Conservation (phyloP, 1,284 basidiomycete genomes). For the Ustilago tritici region DNA sequence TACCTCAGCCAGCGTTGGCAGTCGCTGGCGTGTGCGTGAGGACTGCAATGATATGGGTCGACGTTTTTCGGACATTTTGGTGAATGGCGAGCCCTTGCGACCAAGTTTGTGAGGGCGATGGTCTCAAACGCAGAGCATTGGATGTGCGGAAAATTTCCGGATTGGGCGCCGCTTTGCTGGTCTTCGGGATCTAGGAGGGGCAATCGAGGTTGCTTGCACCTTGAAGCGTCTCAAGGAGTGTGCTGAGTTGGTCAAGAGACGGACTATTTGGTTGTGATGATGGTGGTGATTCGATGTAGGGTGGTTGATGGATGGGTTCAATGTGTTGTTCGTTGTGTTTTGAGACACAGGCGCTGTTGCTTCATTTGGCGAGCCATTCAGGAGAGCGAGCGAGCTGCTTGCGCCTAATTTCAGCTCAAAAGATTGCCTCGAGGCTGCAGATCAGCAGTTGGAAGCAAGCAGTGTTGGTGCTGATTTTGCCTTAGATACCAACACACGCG, state of each 20-base stretch:
- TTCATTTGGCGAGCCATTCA: slow-evolving; percentile 1
- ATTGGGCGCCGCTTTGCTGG: neutral
- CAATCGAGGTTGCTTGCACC: neutral
- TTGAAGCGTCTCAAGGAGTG: neutral
- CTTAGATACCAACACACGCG: slow-evolving; percentile 20
- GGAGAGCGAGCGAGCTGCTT: slow-evolving; percentile 12
- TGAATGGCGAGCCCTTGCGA: neutral
- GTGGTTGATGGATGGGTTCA: neutral
- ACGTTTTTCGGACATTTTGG: slow-evolving; percentile 47
- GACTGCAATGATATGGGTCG: slow-evolving; percentile 45
- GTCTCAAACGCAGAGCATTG: slow-evolving; percentile 8
- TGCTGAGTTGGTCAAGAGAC: neutral
- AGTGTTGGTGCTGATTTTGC: neutral
- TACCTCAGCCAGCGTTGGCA: slow-evolving; percentile 70
- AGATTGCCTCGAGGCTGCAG: neutral
- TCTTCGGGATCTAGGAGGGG: neutral
- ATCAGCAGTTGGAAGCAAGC: neutral
- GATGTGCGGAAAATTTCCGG: neutral
- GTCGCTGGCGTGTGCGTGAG: slow-evolving; percentile 63
- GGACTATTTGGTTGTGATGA: neutral
- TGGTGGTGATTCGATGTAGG: neutral
- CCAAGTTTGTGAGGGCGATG: neutral
- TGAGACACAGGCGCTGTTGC: slow-evolving; percentile 1
- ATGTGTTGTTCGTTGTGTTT: neutral
- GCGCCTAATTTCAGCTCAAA: neutral